Evolutionary conservation across 257 asterid species (phyloP), one percentile per base, ranked within the genome.

Genomic region (Rehmannia glutinosa): DNA sequence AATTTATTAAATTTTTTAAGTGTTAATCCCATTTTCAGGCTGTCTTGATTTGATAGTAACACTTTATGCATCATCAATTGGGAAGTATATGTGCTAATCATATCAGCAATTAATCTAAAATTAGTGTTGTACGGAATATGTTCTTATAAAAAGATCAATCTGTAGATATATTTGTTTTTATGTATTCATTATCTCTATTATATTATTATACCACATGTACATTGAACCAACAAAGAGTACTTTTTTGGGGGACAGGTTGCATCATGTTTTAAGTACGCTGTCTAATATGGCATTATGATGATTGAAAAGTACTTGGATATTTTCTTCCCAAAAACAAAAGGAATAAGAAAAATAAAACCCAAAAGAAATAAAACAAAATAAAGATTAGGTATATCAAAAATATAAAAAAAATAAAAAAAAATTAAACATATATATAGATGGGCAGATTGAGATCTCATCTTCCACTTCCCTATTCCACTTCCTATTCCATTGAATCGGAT

Each of bases 51-150:
- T 15, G 36, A 28, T 17, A 30, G 49, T 32, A 2, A 12, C 32
- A 32, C 45, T 13, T 46, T 33, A 41, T 41, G 2, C 8, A 15
- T 43, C 19, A 38, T 47, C 0, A 30, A 13, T 41, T 62, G 67
- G 30, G 54, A 68, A 50, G 72, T 46, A 63, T 69, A 69, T 62
- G 55, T 75, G 69, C 72, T 45, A 42, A 61, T 68, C 70, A 50
- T 19, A 41, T 77, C 61, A 27, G 2, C 24, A 8, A 41, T 8
- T 32, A 54, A 61, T 61, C 72, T 65, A 55, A 69, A 71, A 52
- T 70, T 57, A 27, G 20, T 13, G 73, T 28, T 63, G 76, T 62
- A 49, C 68, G 68, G 84, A 80, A 79, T 80, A 83, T 75, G 74
- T 75, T 75, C 81, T 27, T n/a, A 70, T 51, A 36, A 16, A 24